These are phyloP conservation scores for Tephrocybe sp. DNA, from an alignment of 768 basidiomycete genomes.

Conservation along the genomic window DNA sequence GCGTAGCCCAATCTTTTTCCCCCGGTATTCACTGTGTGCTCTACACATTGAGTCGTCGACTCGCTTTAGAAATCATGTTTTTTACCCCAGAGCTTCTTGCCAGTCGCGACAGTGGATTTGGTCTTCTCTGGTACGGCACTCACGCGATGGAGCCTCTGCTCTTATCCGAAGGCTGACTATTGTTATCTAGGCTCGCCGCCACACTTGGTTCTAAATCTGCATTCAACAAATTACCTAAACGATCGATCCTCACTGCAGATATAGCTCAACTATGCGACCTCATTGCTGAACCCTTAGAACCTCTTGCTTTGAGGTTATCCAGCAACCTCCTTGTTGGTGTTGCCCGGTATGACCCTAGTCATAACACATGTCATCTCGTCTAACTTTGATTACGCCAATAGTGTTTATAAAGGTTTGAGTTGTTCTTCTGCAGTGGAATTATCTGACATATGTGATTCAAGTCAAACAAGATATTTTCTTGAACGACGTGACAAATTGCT, in stretches of 20 bases:
- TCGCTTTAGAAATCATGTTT: constrained; percentile 61
- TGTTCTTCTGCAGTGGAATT: neutral
- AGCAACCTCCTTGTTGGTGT: constrained; percentile 91
- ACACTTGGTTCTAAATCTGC: constrained; percentile 87
- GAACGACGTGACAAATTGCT: constrained; percentile 78
- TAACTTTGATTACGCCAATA: constrained; percentile 6
- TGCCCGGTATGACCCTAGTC: constrained; percentile 60
- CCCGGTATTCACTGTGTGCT: neutral
- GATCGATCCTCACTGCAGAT: constrained; percentile 83
- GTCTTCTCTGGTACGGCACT: constrained; percentile 77
- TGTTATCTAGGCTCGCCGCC: constrained; percentile 73
- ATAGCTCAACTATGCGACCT: constrained; percentile 79
- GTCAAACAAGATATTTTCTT: constrained; percentile 86
- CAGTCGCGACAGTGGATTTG: constrained; percentile 84
- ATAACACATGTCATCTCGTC: neutral
- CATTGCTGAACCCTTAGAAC: constrained; percentile 82
- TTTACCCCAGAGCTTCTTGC: constrained; percentile 82
- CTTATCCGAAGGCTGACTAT: too few species aligned
- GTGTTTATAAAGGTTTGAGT: constrained; percentile 54
- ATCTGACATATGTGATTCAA: constrained; percentile 26
- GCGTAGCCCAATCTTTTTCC: too few species aligned
- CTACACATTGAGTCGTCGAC: too few species aligned
- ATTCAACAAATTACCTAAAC: constrained; percentile 80
- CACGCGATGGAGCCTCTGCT: too few species aligned
- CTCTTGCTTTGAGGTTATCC: constrained; percentile 82